Conservation (phyloP, 2,329 filamentous ascomycete species). For the Penicillium sp. region DNA sequence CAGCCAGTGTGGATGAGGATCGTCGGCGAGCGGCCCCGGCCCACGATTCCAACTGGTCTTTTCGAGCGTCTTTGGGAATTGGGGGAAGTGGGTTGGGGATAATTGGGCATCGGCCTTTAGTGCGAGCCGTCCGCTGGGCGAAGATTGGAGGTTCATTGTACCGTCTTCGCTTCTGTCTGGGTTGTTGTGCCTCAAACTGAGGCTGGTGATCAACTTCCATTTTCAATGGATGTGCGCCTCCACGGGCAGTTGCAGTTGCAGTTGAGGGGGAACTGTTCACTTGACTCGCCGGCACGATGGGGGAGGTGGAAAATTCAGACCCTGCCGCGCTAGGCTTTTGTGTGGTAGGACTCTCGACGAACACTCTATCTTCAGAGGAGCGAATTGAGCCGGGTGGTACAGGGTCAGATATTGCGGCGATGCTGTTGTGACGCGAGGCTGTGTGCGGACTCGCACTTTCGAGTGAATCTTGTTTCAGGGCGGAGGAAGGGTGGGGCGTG, state of each 20-base stretch:
- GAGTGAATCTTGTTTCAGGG: slow-evolving; percentile 68
- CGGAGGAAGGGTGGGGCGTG: slow-evolving; percentile 40
- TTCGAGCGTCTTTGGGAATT: slow-evolving; percentile 35
- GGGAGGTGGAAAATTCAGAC: slow-evolving; percentile 17
- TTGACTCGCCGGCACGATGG: slow-evolving; percentile 19
- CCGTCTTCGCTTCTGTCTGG: slow-evolving; percentile 52
- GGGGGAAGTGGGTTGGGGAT: slow-evolving; percentile 41
- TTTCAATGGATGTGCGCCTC: slow-evolving; percentile 24
- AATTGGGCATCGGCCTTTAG: slow-evolving; percentile 43
- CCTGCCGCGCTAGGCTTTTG: slow-evolving; percentile 15
- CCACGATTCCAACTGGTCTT: slow-evolving; percentile 18
- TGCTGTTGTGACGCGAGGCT: slow-evolving; percentile 35
- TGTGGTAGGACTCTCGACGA: slow-evolving; percentile 30
- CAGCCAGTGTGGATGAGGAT: slow-evolving; percentile 16
- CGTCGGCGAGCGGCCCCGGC: slow-evolving; percentile 25
- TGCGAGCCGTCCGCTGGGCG: slow-evolving; percentile 47
- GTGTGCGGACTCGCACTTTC: slow-evolving; percentile 80
- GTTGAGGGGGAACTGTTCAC: slow-evolving; percentile 33
- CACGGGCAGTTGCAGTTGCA: slow-evolving; percentile 4
- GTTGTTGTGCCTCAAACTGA: slow-evolving; percentile 36
- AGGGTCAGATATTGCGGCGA: slow-evolving; percentile 28
- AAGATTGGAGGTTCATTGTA: slow-evolving; percentile 58
- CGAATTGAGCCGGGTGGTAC: slow-evolving; percentile 23
- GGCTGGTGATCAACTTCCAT: slow-evolving; percentile 26
- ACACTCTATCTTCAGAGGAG: slow-evolving; percentile 31